A percentile compares a stretch with the other conserved stretches of the same genome.
Conservation (phyloP, 73 alveolate genomes). For the Stentor coeruleus region DNA sequence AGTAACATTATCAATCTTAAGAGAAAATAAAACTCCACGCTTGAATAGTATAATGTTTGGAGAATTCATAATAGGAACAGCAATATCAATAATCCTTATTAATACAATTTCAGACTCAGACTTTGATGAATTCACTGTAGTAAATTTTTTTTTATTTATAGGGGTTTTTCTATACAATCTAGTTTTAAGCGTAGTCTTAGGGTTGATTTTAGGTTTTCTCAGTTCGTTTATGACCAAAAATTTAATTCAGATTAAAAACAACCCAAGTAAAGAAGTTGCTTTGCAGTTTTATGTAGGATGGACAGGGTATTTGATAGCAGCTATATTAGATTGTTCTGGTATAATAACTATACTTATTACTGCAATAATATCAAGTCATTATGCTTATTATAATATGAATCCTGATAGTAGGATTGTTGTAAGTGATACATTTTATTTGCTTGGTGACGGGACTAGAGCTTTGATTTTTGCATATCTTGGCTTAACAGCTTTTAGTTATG, state of each 20-base stretch:
- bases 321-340: slow-evolving; percentile 63
- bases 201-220: slow-evolving; percentile 15
- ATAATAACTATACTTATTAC: slow-evolving; percentile 63
- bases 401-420: slow-evolving; percentile 75
- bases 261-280: slow-evolving; percentile 25
- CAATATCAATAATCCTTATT: slow-evolving; percentile 86
- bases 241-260: background rate
- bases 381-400: slow-evolving; percentile 75
- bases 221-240: background rate
- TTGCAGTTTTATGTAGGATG: slow-evolving; percentile 73
- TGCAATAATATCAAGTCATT: slow-evolving; percentile 78
- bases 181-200: slow-evolving; percentile 21
- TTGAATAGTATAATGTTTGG: slow-evolving; percentile 90
- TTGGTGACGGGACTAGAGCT: slow-evolving; percentile 83
- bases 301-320: slow-evolving; percentile 66
- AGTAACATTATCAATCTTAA: slow-evolving; percentile 84
- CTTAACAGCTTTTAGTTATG: slow-evolving; percentile 64
- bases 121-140: slow-evolving; percentile 4
- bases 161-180: background rate
- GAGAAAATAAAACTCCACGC: slow-evolving; percentile 79
- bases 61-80: slow-evolving; percentile 93
- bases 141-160: slow-evolving; percentile 2
- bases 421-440: slow-evolving; percentile 56
- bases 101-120: slow-evolving; percentile 20
- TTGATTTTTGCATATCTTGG: slow-evolving; percentile 86